A percentile compares a stretch with the other conserved stretches of the same genome.
phyloP scores from a whole-genome alignment of 2,329 filamentous ascomycete species.

The Spiromastix sp. region DNA sequence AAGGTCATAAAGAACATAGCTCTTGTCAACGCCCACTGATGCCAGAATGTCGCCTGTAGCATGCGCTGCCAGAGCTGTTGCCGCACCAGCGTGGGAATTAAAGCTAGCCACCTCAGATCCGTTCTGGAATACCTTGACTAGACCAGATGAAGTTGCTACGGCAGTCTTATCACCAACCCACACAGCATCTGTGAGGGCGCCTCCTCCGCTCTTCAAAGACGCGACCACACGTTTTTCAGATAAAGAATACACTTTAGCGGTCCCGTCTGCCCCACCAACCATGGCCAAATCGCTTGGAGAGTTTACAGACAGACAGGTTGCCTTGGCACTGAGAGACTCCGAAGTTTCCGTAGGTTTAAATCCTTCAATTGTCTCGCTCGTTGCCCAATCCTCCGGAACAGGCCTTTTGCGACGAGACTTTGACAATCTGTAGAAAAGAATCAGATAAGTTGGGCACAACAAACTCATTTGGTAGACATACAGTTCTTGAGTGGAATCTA shows the following conservation, averaged over 20 bases:
- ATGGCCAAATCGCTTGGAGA: slow-evolving; percentile 55
- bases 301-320: slow-evolving; percentile 48
- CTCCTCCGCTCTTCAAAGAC: slow-evolving; percentile 52
- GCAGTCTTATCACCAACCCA: slow-evolving; percentile 56
- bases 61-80: slow-evolving; percentile 68
- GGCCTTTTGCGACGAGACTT: slow-evolving; percentile 83
- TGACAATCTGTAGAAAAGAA: slow-evolving; percentile 52
- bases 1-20: slow-evolving; percentile 81
- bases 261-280: slow-evolving; percentile 64
- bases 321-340: slow-evolving; percentile 50
- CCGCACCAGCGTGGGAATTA: slow-evolving; percentile 71
- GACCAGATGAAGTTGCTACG: slow-evolving; percentile 63
- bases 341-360: slow-evolving; percentile 46
- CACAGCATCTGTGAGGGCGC: slow-evolving; percentile 55
- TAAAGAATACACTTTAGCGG: slow-evolving; percentile 69
- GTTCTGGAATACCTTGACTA: slow-evolving; percentile 68
- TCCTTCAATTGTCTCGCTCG: slow-evolving; percentile 56
- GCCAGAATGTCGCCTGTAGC: slow-evolving; percentile 74
- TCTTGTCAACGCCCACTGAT: slow-evolving; percentile 85
- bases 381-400: slow-evolving; percentile 76
- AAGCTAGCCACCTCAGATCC: slow-evolving; percentile 60
- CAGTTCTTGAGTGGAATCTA: slow-evolving; percentile 73
- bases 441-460: background rate
- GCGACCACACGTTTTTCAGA: slow-evolving; percentile 64
- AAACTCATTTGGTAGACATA: slow-evolving; percentile 38